These are phyloP conservation scores for Puccinia coronata DNA, from an alignment of 1,284 basidiomycete species.

Conservation along the genomic window DNA sequence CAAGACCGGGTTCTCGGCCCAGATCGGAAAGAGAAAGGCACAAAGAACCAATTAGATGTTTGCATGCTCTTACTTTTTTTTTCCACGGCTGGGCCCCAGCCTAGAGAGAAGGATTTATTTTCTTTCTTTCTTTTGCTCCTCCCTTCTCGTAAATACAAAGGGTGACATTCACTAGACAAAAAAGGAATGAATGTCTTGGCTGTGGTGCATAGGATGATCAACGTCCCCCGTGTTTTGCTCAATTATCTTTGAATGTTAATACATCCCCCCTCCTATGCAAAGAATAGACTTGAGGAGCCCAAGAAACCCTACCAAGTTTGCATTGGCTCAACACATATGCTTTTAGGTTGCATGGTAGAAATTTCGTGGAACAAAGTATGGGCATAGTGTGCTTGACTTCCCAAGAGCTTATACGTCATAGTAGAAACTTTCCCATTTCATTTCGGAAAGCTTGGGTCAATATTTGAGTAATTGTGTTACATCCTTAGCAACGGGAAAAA, in stretches of 20 bases:
- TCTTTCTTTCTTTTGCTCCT: not conserved
- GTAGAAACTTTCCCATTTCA: too few species aligned
- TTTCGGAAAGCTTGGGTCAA: too few species aligned
- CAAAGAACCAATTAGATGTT: conserved; percentile 35
- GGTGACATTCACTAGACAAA: not conserved
- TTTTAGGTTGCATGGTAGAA: too few species aligned
- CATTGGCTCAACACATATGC: too few species aligned
- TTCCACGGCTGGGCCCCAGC: not conserved
- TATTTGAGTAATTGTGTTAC: too few species aligned
- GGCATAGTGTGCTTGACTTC: too few species aligned
- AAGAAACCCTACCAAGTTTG: too few species aligned
- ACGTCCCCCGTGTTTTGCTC: not conserved
- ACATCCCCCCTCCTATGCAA: not conserved
- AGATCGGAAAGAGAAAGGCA: conserved; percentile 69
- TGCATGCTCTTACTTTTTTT: not conserved
- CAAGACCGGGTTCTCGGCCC: conserved; percentile 98
- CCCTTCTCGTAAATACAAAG: not conserved
- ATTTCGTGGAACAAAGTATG: too few species aligned
- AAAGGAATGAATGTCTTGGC: not conserved
- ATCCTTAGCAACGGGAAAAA: too few species aligned
- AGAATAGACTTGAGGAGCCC: too few species aligned
- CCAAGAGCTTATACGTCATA: too few species aligned
- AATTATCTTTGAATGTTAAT: conserved; percentile 8
- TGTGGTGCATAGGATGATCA: not conserved
- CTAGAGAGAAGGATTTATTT: conserved; percentile 3